Percentiles rank a stretch among this genome's conserved stretches.
Evolutionary conservation across 306 rosid species (phyloP).

Genomic region (Arachis hypogaea): DNA sequence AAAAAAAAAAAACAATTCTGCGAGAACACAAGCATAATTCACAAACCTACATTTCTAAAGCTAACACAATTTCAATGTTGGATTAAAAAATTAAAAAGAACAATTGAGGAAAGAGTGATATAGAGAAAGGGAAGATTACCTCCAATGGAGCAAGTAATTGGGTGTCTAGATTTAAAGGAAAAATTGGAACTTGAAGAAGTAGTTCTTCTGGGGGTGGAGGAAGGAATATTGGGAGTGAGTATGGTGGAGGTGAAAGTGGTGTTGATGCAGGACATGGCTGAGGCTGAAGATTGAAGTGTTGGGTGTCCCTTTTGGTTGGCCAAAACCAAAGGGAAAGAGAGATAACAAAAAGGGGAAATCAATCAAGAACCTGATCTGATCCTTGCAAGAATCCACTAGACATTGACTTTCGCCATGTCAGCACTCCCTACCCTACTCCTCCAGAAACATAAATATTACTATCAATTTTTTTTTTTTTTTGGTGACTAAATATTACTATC

Average conservation of each 20-base stretch:
- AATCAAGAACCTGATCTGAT: constrained; percentile 5
- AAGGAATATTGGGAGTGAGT: constrained; percentile 50
- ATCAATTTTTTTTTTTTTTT: too few relatives aligned
- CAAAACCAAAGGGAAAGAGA: not conserved
- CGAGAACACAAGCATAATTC: not conserved
- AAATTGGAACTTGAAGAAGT: constrained; percentile 47
- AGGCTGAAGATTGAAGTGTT: not conserved
- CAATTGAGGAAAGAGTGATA: too few relatives aligned
- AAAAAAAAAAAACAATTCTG: not conserved
- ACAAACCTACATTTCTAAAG: not conserved
- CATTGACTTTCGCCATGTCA: constrained; percentile 41
- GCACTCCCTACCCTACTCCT: not conserved
- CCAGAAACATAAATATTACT: too few relatives aligned
- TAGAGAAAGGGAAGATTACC: constrained; percentile 42
- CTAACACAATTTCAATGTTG: not conserved
- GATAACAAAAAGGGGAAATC: too few relatives aligned
- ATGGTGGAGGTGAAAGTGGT: constrained; percentile 38
- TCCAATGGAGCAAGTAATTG: constrained; percentile 56
- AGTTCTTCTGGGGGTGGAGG: constrained; percentile 45
- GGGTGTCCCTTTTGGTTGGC: not conserved
- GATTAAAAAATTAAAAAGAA: too few relatives aligned
- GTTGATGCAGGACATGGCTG: constrained; percentile 58
- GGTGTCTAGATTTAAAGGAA: constrained; percentile 43
- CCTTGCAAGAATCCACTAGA: constrained; percentile 17
- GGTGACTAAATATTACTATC: too few relatives aligned